Base-by-base conservation (phyloP, 192 early-diverging fungal genomes). In the Coemansia umbellata region DNA sequence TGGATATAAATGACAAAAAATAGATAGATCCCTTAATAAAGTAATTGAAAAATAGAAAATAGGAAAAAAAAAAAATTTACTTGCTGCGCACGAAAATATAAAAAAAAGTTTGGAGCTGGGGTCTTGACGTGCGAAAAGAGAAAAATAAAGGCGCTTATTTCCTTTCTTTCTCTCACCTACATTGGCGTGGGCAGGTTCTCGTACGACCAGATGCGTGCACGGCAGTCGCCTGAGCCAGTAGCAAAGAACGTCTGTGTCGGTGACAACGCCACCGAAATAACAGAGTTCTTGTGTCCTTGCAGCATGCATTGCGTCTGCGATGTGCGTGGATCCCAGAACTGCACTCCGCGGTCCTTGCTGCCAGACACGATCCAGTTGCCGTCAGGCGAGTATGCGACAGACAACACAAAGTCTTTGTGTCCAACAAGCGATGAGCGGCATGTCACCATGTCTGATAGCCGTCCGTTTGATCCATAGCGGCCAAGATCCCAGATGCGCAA, bases 321-420 rank as follows among this genome's bases (percentile, higher is more conserved):
- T 4, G 80, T 82, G 36, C 78, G 79, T 31, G 88, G 87, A 66
- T 95, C 91, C 95, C 93, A 95, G 60, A 97, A 92, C 50, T 90
- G 91, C 42, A 99, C 92, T 13, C 81, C 82, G 53, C 93, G 85
- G 67, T 96, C 94, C 67, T 98, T 94, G 64, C 87, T 88, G 31
- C 91, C 90, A 54, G 88, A 88, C 15, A 94, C 88, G 11, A 95
- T 84, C 91, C 91, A 97, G 62, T 90, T 85, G 42, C 83, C 87
- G 63, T 87, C 85, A 0, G 87, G 83, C 33, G 87, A 85, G 37
- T 83, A 89, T 0, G 90, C 94, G 8, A 99, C 95, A 1, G 91
- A 94, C 22, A 99, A 80, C 11, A 99, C 95, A 90, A 93, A 99
- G 77, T 99, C 95, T 71, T 87, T 79, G 53, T 92, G 89, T n/a